Conservation (phyloP, 129 eudicot species). For the Erigeron canadensis region DNA sequence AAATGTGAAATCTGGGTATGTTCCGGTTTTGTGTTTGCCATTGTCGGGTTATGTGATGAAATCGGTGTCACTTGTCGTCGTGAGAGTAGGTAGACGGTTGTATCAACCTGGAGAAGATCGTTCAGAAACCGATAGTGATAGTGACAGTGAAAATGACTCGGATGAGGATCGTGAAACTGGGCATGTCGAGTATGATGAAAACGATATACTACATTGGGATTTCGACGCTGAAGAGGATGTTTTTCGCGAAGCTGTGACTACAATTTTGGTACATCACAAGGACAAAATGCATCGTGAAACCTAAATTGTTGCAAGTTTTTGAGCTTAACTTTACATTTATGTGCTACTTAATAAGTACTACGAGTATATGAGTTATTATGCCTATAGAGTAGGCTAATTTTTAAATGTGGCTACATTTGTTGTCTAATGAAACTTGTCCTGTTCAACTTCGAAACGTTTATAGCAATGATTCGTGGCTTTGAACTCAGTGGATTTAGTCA, state of each 20-base stretch:
- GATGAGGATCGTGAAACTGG: conserved; percentile 22
- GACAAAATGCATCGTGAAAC: conserved; percentile 39
- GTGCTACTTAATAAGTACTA: no score
- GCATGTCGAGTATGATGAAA: conserved; percentile 22
- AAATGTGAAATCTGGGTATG: conserved; percentile 28
- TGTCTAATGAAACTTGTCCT: background rate
- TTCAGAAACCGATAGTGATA: conserved; percentile 9
- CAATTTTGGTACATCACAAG: conserved; percentile 33
- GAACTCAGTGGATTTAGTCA: no score
- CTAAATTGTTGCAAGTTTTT: background rate
- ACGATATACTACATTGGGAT: conserved; percentile 30
- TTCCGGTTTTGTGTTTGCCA: conserved; percentile 22
- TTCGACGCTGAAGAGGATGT: conserved; percentile 28
- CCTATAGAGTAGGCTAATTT: no score
- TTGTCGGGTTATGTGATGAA: conserved; percentile 19
- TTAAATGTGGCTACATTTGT: background rate
- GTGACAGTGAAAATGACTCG: conserved; percentile 17
- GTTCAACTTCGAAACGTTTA: background rate
- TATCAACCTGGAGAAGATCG: conserved; percentile 31
- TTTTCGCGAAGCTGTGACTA: conserved; percentile 32
- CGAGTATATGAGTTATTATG: no score
- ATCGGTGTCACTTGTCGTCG: conserved; percentile 33
- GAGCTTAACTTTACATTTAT: no score
- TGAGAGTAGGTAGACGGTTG: conserved; percentile 34
- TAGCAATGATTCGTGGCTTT: no score